Percentiles rank a stretch among this genome's conserved stretches.
Conservation (phyloP, 257 asterid species). For the Solanum tarapatanum region DNA sequence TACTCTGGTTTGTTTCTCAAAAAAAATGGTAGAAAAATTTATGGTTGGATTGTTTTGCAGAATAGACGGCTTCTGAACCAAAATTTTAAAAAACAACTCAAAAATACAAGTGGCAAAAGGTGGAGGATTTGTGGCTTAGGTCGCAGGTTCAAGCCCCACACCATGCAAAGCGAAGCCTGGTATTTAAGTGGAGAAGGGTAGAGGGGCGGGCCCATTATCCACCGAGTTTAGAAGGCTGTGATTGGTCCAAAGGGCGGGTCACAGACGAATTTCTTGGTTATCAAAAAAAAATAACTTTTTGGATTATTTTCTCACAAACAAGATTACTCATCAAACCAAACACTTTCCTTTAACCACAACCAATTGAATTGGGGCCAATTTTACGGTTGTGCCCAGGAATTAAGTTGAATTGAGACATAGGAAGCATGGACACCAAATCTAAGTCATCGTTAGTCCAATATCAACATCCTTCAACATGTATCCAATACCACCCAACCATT, state of each 20-base stretch:
- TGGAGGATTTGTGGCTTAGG: too few species aligned
- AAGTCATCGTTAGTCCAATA: neutral
- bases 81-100: neutral
- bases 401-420: neutral
- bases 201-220: too few species aligned
- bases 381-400: neutral
- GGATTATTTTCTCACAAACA: neutral
- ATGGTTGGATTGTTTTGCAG: neutral
- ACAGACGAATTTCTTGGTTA: too few species aligned
- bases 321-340: neutral
- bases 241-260: too few species aligned
- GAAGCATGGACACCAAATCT: neutral
- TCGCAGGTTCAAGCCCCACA: too few species aligned
- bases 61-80: neutral
- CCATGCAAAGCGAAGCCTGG: too few species aligned
- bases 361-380: neutral
- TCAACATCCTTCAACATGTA: neutral
- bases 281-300: neutral
- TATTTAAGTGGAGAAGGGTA: too few species aligned
- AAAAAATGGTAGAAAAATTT: neutral
- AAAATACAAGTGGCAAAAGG: neutral
- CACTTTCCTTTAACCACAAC: neutral
- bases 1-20: neutral
- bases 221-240: too few species aligned
- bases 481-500: neutral